Percentiles rank a stretch among this genome's conserved stretches.
These are phyloP conservation scores for Eleusine indica DNA, from an alignment of 176 grass and related monocot genomes.

Conservation along the genomic window DNA sequence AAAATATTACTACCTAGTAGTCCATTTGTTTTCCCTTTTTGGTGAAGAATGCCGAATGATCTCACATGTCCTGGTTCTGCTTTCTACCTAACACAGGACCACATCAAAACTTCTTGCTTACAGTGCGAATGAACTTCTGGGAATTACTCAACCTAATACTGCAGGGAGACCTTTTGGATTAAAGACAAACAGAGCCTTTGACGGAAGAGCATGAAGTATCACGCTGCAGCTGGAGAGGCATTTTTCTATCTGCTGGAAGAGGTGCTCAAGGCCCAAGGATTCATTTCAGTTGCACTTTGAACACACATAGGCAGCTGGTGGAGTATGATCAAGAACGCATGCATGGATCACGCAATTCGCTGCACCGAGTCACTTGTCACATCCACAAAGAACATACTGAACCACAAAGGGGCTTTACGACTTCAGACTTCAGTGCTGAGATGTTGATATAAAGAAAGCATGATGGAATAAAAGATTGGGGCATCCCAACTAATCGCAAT, in stretches of 20 bases:
- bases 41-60: neutral
- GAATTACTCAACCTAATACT: too few species aligned
- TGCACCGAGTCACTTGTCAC: conserved; percentile 43
- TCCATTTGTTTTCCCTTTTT: neutral
- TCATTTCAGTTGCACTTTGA: neutral
- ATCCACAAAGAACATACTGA: conserved; percentile 23
- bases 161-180: neutral
- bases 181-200: neutral
- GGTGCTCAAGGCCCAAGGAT: neutral
- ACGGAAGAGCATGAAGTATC: neutral
- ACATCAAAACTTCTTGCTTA: too few species aligned
- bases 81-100: conserved; percentile 13
- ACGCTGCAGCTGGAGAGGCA: neutral
- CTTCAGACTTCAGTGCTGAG: conserved; percentile 33
- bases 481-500: conserved; percentile 42
- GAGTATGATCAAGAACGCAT: conserved; percentile 33
- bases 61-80: neutral
- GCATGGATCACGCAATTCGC: conserved; percentile 18
- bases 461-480: conserved; percentile 20
- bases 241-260: neutral
- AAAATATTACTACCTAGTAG: neutral
- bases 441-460: conserved; percentile 43
- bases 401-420: conserved; percentile 40
- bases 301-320: conserved; percentile 1
- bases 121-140: too few species aligned